Base-by-base conservation (phyloP, 1,284 basidiomycete species). In the Leccinum proliferum region DNA sequence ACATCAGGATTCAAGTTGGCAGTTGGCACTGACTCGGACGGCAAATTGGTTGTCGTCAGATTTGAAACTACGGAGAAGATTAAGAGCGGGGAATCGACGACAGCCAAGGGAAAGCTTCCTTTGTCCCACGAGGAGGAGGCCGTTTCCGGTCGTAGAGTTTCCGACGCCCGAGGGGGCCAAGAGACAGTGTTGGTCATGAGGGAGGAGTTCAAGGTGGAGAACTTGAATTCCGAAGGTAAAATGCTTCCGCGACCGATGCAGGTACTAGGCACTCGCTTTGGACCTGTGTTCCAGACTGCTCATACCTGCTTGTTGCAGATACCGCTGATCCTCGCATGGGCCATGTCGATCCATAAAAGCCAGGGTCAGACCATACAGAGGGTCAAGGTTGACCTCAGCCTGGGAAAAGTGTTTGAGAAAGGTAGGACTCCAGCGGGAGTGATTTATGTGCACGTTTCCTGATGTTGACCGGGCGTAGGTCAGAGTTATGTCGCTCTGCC, bases 401-500 rank as follows among this genome's bases (percentile, higher is more conserved):
- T 88, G 9, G 78, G 78, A 0, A 80, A 76, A 56, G 84, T 87
- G 8, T 90, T 93, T 69, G 90, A 92, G 74, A 90, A 89, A 72
- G 89, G 89, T 79, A 52, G 0, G 48, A 25, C 48, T 52, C 11
- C 48, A 14, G 21, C 21, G 21, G 48, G 48, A 52, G 10, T 12
- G 15, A 8, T 6, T 3, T 14, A 11, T 5, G 32, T 39, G 10
- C 41, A 53, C 35, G 14, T 39, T 25, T 25, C 1, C 8, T 34
- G 41, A 37, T 39, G 18, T 60, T 67, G n/a, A 67, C 2, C 15
- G 2, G 4, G 3, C 18, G 11, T 60, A 83, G 85, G 85, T 3
- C 89, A 90, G 76, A 90, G 89, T 52, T 94, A 94, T 67, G 92
- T 94, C 11, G 93, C 93, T 0, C 78, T 95, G 8, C 93, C 91